These are phyloP conservation scores for Heliosperma pusillum DNA, from an alignment of 148 eudicot genomes.

Conservation along the genomic window DNA sequence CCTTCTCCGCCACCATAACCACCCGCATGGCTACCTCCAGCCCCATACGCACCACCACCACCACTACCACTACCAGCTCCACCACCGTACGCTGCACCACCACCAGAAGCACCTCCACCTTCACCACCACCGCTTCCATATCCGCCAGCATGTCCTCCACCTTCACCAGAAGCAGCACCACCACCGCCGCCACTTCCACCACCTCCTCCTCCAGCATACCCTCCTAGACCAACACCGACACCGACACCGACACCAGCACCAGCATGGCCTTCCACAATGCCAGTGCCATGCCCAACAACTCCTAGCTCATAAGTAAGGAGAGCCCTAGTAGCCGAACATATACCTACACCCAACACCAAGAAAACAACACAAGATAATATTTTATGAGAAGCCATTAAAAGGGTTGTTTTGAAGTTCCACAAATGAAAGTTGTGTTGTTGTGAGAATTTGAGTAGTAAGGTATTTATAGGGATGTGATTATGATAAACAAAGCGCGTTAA, in stretches of 20 bases:
- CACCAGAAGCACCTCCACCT: conserved; percentile 16
- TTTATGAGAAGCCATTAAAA: conserved; percentile 33
- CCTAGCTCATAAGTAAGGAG: conserved; percentile 38
- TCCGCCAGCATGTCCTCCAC: conserved; percentile 24
- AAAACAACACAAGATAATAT: conserved; percentile 32
- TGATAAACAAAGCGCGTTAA: conserved; percentile 23
- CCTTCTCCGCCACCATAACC: conserved; percentile 32
- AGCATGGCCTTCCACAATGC: conserved; percentile 19
- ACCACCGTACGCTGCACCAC: conserved; percentile 19
- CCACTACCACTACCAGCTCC: conserved; percentile 27
- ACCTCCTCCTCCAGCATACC: conserved; percentile 32
- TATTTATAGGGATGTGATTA: conserved; percentile 42
- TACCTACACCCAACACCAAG: conserved; percentile 40
- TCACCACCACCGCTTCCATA: conserved; percentile 25
- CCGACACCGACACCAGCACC: conserved; percentile 15
- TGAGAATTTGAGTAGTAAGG: conserved; percentile 5
- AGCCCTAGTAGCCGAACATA: conserved; percentile 43
- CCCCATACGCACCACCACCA: conserved; percentile 20
- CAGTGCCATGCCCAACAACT: conserved; percentile 28
- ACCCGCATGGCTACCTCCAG: conserved; percentile 25
- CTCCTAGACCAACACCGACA: conserved; percentile 19
- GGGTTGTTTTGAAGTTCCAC: background rate
- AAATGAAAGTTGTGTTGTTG: background rate
- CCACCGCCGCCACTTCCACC: conserved; percentile 35
- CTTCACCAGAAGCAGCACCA: conserved; percentile 25